Evolutionary conservation across 2,329 filamentous ascomycete genomes (phyloP), one percentile per base, ranked within the genome.

Genomic region (Botrytis sinoallii): DNA sequence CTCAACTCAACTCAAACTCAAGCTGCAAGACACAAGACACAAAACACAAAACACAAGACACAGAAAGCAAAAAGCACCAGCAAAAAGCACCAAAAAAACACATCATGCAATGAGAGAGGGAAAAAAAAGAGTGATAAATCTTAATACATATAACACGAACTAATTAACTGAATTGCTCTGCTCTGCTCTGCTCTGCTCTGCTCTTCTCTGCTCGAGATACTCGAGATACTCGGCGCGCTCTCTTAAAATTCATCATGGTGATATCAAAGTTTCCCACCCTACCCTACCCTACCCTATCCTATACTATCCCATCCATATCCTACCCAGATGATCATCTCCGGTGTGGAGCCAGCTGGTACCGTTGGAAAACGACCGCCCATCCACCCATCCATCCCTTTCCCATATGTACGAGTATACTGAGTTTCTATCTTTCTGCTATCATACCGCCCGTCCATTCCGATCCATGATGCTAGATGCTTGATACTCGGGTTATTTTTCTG

Each of bases 351-450:
- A 46, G 12, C 42, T 18, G 12, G 25, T 64, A 64, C 61, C 22
- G 40, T 42, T 42, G 16, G 40, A n/a, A 63, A 44, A 64, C 40
- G n/a, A 44, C 25, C 61, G 29, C 61, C 61, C 61, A 64, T 44
- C 38, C 38, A 14, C n/a, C 59, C 10, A 61, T 40, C 32, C 60
- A 38, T 40, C 38, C 60, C 60, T 63, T 52, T 29, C 65, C 65
- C 65, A 68, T 68, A 68, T 68, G 65, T 68, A 68, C 65, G 40
- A 42, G 38, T 68, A 68, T 68, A 40, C 25, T 18, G 32, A 67
- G 14, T 52, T 52, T 67, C 29, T 52, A 20, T 40, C 22, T 48
- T 20, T 3, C 46, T 38, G 38, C 61, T 55, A 68, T 40, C 46
- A 40, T 55, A 40, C 16, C 40, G 25, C 8, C 35, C 22, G 22